phyloP scores from a whole-genome alignment of 2,329 filamentous ascomycete genomes.

The Colletotrichum tabaci region DNA sequence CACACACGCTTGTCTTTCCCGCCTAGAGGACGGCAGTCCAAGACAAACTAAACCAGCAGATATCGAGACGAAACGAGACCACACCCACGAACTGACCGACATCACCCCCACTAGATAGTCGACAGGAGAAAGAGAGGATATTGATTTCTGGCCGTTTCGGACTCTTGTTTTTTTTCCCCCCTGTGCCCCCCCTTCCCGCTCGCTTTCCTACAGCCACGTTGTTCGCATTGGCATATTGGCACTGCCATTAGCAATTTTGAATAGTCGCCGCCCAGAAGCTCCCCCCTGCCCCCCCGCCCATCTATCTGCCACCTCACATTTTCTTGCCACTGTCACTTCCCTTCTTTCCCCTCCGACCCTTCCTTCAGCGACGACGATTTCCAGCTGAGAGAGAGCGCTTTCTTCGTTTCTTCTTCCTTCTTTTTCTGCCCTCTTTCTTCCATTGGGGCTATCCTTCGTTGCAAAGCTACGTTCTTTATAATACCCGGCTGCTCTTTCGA shows the following conservation, averaged over 20 bases:
- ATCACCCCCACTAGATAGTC: background rate
- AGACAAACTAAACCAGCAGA: conserved; percentile 29
- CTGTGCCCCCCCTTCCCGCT: conserved; percentile 8
- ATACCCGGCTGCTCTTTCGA: conserved; percentile 25
- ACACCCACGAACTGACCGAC: conserved; percentile 5
- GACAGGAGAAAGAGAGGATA: conserved; percentile 7
- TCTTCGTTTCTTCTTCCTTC: conserved; percentile 9
- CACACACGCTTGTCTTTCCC: conserved; percentile 10
- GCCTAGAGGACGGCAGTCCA: conserved; percentile 5
- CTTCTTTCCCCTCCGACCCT: conserved; percentile 3
- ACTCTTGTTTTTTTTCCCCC: background rate
- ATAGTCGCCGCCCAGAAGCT: conserved; percentile 5
- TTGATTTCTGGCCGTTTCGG: background rate
- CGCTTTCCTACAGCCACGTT: background rate
- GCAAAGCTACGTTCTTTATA: conserved; percentile 31
- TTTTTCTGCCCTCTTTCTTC: conserved; percentile 13
- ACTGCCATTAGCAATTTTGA: conserved; percentile 22
- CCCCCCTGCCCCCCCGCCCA: background rate
- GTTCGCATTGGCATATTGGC: conserved; percentile 14
- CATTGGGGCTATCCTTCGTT: conserved; percentile 17
- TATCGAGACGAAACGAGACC: conserved; percentile 20
- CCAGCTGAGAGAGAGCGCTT: conserved; percentile 20
- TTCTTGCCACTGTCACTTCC: conserved; percentile 27
- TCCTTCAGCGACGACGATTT: conserved; percentile 25
- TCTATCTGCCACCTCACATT: conserved; percentile 16